Conservation (phyloP, 164 flowering plant genomes). For the Protea cynaroides region DNA sequence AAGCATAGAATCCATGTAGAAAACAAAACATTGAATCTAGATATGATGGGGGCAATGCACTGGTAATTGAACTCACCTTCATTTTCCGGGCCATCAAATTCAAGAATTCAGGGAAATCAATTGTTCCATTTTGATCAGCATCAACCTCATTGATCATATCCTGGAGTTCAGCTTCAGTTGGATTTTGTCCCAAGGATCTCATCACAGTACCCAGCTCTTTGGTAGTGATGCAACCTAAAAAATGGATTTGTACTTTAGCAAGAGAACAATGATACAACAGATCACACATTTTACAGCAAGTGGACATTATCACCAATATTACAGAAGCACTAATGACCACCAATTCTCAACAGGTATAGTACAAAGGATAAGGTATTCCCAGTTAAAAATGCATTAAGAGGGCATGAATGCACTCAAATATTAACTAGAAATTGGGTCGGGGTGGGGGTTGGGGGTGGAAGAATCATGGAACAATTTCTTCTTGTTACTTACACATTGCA, state of each 20-base stretch:
- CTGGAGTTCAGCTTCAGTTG: slow-evolving; percentile 45
- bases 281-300: neutral
- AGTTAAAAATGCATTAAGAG: too few species aligned
- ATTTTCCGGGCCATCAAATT: slow-evolving; percentile 44
- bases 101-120: slow-evolving; percentile 41
- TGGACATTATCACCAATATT: too few species aligned
- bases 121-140: slow-evolving; percentile 40
- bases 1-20: neutral
- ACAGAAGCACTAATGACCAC: too few species aligned
- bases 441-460: too few species aligned
- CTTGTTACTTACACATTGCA: too few species aligned
- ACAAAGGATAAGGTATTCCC: too few species aligned
- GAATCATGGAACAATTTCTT: too few species aligned
- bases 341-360: too few species aligned
- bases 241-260: slow-evolving; percentile 1
- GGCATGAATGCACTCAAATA: too few species aligned
- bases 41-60: neutral
- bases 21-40: too few species aligned
- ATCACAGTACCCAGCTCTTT: slow-evolving; percentile 45
- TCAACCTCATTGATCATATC: slow-evolving; percentile 46
- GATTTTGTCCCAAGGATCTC: slow-evolving; percentile 44
- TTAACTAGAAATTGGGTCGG: too few species aligned
- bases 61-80: slow-evolving; percentile 17
- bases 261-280: neutral
- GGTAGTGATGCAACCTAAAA: slow-evolving; percentile 38